Percentiles rank a stretch among this genome's conserved stretches.
Conservation (phyloP, 225 moss, liverwort and hornwort species). For the Neckera pumila region DNA sequence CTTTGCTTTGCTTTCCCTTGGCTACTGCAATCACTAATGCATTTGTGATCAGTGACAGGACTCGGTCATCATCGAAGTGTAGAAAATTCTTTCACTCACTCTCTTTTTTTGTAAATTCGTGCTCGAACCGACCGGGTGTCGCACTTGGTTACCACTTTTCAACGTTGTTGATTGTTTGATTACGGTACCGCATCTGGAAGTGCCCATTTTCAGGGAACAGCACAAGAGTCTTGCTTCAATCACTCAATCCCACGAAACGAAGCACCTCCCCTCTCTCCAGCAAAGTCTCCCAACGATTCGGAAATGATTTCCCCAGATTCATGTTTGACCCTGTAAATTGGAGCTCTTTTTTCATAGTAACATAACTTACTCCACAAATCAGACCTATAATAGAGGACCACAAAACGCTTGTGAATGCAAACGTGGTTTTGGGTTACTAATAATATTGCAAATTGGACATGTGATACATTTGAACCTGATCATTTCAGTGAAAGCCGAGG, state of each 20-base stretch:
- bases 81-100: background rate
- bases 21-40: background rate
- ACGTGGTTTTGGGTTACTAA: background rate
- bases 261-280: background rate
- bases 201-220: no score
- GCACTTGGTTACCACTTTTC: background rate
- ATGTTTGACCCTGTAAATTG: background rate
- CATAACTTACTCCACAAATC: background rate
- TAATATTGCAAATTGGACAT: background rate
- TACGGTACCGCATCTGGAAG: background rate
- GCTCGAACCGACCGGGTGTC: no score
- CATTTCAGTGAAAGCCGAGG: background rate
- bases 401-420: background rate
- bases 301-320: constrained; percentile 2
- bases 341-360: background rate
- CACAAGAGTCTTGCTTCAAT: background rate
- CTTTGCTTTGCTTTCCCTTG: background rate
- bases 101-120: background rate
- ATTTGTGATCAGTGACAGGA: background rate
- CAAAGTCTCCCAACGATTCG: background rate
- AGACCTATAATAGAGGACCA: background rate
- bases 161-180: background rate
- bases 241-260: background rate
- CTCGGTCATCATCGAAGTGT: background rate
- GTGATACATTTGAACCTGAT: background rate